These are phyloP conservation scores for Hyphodiscus sp. DNA, from an alignment of 2,329 filamentous ascomycete species.

Conservation along the genomic window DNA sequence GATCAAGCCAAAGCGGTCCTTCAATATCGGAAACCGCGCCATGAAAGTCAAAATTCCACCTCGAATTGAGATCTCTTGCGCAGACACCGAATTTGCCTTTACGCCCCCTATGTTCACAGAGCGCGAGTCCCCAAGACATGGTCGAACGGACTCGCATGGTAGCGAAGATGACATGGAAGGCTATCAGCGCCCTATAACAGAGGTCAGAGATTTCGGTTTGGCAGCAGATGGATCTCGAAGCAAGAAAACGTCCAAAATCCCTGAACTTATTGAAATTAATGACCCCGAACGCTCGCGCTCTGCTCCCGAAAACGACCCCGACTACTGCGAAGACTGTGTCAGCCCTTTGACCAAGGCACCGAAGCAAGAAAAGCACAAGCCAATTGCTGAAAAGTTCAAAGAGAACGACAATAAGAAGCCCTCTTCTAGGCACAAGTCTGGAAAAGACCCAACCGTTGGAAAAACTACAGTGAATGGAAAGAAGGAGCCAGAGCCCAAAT, in stretches of 20 bases:
- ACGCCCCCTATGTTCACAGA: constrained; percentile 9
- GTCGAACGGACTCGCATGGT: neutral
- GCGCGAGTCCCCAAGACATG: constrained; percentile 1
- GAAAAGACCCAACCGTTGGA: too few species aligned
- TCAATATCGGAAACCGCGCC: neutral
- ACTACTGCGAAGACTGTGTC: neutral
- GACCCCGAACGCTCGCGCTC: too few species aligned
- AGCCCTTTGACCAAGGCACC: neutral
- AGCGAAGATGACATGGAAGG: neutral
- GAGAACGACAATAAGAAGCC: too few species aligned
- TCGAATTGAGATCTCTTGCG: constrained; percentile 2
- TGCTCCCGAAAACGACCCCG: neutral
- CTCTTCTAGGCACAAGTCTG: too few species aligned
- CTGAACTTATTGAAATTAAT: neutral
- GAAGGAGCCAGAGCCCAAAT: too few species aligned
- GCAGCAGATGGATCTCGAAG: neutral
- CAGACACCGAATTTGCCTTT: neutral
- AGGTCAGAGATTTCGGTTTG: neutral
- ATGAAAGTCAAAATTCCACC: neutral
- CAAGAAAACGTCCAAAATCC: neutral
- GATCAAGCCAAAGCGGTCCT: constrained; percentile 1
- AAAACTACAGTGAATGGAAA: too few species aligned
- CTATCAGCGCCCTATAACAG: neutral
- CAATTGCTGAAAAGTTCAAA: neutral
- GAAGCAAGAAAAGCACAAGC: neutral